Evolutionary conservation across 2,329 filamentous ascomycete species (phyloP), one percentile per base, ranked within the genome.

Genomic region (Scedosporium apiospermum): DNA sequence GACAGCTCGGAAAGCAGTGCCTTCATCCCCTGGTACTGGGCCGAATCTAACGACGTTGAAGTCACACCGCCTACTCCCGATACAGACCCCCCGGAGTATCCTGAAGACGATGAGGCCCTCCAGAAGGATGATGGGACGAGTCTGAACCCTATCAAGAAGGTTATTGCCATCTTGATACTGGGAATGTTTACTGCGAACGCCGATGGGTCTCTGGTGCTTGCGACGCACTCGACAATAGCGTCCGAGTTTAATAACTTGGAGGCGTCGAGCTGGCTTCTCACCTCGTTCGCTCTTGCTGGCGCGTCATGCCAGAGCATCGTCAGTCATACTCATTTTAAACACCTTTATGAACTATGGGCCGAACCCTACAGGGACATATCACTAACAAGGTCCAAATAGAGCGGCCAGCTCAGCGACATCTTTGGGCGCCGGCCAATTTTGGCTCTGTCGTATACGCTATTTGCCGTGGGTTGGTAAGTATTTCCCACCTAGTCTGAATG

Each of bases 181-280:
- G 72, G 72, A 10, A 83, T 88, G 14, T 89, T 91, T 66, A 82
- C 89, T 12, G 81, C 82, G 6, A 86, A 87, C 62, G 81, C 83
- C 16, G 88, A 91, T 68, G 74, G 76, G 0, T 87, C 85, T 1
- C 74, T 91, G 0, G 80, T 91, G 0, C 74, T 91, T 38, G 87
- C 88, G 0, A 88, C 87, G 0, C 84, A 88, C 63, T 81, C 82
- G 0, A 76, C 76, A 3, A 85, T 88, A 61, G 81, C 83, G 0
- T 88, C 84, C 9, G 81, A 87, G 62, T 88, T 88, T 66, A 75
- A 80, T 61, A 76, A 78, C 41, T 69, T 88, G 4, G 78, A 77
- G 16, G 78, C 82, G 60, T 85, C 83, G 3, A 84, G 79, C 64
- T 72, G 70, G 72, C 58, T 74, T 0, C 69, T 73, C 10, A 70